Evolutionary conservation across 176 grass and related monocot species (phyloP).

Genomic region (Dactylis glomerata): DNA sequence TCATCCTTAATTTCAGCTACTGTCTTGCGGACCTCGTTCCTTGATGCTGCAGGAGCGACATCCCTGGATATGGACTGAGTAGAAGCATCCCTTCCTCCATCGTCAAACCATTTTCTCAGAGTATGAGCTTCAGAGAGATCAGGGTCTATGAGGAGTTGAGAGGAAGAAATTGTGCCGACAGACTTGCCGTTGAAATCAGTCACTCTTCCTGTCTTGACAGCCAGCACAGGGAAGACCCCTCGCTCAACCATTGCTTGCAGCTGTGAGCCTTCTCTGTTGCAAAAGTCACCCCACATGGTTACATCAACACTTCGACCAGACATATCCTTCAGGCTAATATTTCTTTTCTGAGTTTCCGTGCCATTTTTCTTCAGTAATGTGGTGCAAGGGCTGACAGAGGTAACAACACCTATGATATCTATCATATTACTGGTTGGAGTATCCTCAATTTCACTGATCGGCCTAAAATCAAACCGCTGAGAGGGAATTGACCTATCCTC

Average conservation of each 20-base stretch:
- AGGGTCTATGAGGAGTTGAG: conserved; percentile 80
- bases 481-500: conserved; percentile 78
- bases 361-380: conserved; percentile 92
- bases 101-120: conserved; percentile 84
- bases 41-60: conserved; percentile 46
- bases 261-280: conserved; percentile 78
- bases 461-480: conserved; percentile 75
- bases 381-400: conserved; percentile 63
- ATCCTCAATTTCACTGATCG: conserved; percentile 82
- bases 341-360: conserved; percentile 88
- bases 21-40: conserved; percentile 68
- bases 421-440: conserved; percentile 60
- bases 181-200: conserved; percentile 94
- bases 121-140: conserved; percentile 61
- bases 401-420: conserved; percentile 86
- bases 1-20: conserved; percentile 85
- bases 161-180: conserved; percentile 84
- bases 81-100: conserved; percentile 69
- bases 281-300: conserved; percentile 97
- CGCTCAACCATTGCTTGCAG: conserved; percentile 64
- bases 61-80: conserved; percentile 87
- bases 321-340: conserved; percentile 71
- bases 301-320: conserved; percentile 86
- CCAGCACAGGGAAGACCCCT: conserved; percentile 58
- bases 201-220: conserved; percentile 89